phyloP scores from a whole-genome alignment of 169 alveolate species.

The Eimeria nieschulzi region DNA sequence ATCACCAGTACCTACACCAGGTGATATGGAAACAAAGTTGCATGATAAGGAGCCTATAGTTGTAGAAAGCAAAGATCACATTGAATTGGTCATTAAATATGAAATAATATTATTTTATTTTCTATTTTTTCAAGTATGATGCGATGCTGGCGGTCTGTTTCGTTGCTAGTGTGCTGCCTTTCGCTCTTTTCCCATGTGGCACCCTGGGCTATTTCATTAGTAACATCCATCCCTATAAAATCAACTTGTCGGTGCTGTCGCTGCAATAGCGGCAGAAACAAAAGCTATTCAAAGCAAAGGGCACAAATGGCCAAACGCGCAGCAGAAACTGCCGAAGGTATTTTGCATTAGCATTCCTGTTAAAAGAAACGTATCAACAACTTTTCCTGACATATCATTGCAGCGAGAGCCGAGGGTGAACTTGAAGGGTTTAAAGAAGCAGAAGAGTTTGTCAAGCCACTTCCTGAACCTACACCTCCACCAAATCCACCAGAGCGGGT shows the following conservation, averaged over 20 bases:
- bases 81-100: too few relatives aligned
- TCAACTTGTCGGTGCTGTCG: not conserved
- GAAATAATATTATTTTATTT: not conserved
- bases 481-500: not conserved
- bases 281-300: not conserved
- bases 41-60: too few relatives aligned
- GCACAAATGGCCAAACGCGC: not conserved
- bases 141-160: not conserved
- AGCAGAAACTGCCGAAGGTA: constrained; percentile 3
- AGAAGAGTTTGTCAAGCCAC: not conserved
- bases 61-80: too few relatives aligned
- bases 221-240: not conserved
- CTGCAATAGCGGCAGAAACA: not conserved
- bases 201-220: not conserved
- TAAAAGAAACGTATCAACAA: not conserved
- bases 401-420: constrained; percentile 13
- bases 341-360: not conserved
- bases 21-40: too few relatives aligned
- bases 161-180: not conserved
- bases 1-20: too few relatives aligned
- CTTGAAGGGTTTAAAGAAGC: not conserved
- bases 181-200: not conserved
- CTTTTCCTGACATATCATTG: not conserved
- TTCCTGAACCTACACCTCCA: not conserved
- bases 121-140: not conserved